A percentile compares a stretch with the other conserved stretches of the same genome.
phyloP scores from a whole-genome alignment of 2,329 filamentous ascomycete species.

The Ceratocystis huliohia region DNA sequence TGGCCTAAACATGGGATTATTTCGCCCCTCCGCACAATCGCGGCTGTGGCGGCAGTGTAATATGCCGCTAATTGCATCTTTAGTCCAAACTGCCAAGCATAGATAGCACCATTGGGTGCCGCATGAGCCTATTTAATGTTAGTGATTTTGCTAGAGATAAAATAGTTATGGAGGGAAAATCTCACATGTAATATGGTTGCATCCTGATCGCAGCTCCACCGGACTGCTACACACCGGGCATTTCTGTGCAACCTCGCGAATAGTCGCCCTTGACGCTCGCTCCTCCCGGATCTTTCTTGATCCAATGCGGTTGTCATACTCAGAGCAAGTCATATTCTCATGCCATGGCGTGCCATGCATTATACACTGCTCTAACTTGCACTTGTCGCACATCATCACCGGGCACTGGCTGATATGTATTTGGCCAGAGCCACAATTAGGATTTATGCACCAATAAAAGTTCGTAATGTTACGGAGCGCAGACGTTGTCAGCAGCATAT shows the following conservation, averaged over 20 bases:
- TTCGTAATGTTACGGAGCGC: conserved; percentile 26
- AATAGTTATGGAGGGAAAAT: not conserved
- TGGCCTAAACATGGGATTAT: conserved; percentile 10
- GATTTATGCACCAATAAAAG: conserved; percentile 32
- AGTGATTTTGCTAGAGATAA: too few relatives aligned
- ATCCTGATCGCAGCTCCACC: conserved; percentile 30
- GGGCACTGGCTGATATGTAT: conserved; percentile 27
- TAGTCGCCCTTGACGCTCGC: conserved; percentile 27
- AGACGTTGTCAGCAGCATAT: conserved; percentile 28
- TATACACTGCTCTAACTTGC: conserved; percentile 28
- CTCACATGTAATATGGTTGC: conserved; percentile 33
- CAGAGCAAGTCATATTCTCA: conserved; percentile 28
- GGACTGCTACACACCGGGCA: conserved; percentile 30
- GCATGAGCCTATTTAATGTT: conserved; percentile 26
- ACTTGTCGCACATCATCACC: conserved; percentile 28
- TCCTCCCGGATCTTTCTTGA: conserved; percentile 25
- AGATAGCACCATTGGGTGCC: conserved; percentile 33
- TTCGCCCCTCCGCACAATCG: conserved; percentile 7
- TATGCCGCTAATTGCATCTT: conserved; percentile 21
- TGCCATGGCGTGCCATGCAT: conserved; percentile 31
- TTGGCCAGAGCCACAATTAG: conserved; percentile 30
- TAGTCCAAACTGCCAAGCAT: conserved; percentile 27
- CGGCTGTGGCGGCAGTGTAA: conserved; percentile 7
- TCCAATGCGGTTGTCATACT: conserved; percentile 28
- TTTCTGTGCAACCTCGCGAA: conserved; percentile 28